A percentile compares a stretch with the other conserved stretches of the same genome.
Conservation (phyloP, 169 alveolate genomes). For the Plasmodium gonderi region DNA sequence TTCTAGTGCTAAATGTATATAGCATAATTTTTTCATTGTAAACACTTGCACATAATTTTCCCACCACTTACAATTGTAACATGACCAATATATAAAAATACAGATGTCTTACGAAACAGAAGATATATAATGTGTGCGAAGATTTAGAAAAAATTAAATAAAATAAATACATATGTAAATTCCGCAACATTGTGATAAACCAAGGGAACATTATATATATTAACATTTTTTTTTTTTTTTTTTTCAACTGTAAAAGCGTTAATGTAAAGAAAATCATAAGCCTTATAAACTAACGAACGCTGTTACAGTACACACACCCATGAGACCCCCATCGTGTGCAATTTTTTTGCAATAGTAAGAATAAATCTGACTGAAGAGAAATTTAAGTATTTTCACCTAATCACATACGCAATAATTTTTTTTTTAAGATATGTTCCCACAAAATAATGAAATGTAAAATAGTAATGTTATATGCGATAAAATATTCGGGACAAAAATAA, state of each 20-base stretch:
- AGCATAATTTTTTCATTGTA: neutral
- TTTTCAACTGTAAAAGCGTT: neutral
- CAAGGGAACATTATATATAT: neutral
- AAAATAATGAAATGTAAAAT: neutral
- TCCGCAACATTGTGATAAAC: neutral
- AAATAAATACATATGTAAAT: neutral
- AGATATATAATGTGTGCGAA: neutral
- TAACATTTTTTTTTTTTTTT: neutral
- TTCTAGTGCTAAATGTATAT: neutral
- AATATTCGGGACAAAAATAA: neutral
- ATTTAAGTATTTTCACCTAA: neutral
- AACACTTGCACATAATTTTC: neutral
- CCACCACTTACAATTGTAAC: neutral
- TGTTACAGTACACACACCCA: neutral
- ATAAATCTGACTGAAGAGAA: neutral
- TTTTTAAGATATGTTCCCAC: neutral
- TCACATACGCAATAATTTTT: neutral
- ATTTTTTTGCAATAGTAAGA: neutral
- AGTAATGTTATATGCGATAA: neutral
- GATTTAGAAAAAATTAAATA: neutral
- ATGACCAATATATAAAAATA: neutral
- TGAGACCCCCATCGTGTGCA: neutral
- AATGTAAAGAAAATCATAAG: neutral
- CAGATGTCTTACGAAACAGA: neutral
- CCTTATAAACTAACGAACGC: slow-evolving; percentile 2